Evolutionary conservation across 2,329 filamentous ascomycete species (phyloP), one percentile per base, ranked within the genome.

Genomic region (Pseudopithomyces maydicus): DNA sequence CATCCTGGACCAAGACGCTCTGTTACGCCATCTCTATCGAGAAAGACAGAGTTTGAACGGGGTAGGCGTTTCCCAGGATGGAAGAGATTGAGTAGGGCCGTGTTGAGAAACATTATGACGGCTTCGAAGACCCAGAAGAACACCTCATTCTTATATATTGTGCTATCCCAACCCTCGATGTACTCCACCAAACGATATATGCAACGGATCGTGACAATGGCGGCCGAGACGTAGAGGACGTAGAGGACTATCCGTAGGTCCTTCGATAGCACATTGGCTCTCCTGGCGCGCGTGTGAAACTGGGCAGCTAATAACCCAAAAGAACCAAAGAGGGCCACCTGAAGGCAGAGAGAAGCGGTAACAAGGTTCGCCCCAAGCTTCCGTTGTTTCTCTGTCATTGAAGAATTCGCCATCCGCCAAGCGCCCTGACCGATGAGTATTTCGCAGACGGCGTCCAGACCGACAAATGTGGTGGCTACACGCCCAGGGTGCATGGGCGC

Each of bases 381-480:
- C n/a, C 77, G 74, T 46, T 77, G 72, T 29, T 58, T 64, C 23
- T 68, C 56, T 0, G 77, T 69, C 39, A 77, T 70, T 14, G 57
- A 64, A 1, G 70, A 69, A 50, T 82, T 80, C 5, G 78, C 76
- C 51, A 79, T 73, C 32, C 79, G 74, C 35, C 77, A 76, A 2
- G 81, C 83, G 1, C 84, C 84, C 49, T 82, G 81, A 6, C 75
- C 81, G 19, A 82, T 83, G 2, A 86, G 73, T 10, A 80, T 65
- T 44, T 85, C 81, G 38, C 87, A 79, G 0, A 80, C 71, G 1
- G 74, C 68, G 36, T 86, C 83, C 10, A 84, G 74, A 1, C 80
- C 74, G 35, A 88, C 74, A 59, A 88, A 84, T 3, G 80, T 81
- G 59, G 85, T 88, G 62, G 88, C 84, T 4, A 88, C 78, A 3